These are phyloP conservation scores for Diversispora epigaea DNA, from an alignment of 192 early-diverging fungal species.

Conservation along the genomic window DNA sequence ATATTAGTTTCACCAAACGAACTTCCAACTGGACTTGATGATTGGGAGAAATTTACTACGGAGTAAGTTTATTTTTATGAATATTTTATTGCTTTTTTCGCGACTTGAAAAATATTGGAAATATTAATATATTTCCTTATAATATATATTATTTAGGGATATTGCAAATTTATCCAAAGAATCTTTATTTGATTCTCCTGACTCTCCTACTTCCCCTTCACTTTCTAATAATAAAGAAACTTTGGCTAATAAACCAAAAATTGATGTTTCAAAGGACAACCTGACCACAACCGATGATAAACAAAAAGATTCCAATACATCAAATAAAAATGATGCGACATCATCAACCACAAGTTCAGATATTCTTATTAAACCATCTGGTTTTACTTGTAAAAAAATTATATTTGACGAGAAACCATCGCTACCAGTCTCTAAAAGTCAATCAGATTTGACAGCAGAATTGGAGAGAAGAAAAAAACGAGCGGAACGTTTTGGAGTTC, in stretches of 20 bases:
- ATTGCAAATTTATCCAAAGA: conserved; percentile 12
- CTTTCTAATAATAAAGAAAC: background rate
- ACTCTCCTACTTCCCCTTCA: conserved; percentile 16
- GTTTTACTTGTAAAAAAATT: conserved; percentile 22
- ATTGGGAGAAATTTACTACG: conserved; percentile 44
- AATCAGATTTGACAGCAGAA: conserved; percentile 39
- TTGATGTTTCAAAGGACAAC: background rate
- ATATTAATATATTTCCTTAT: background rate
- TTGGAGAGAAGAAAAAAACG: conserved; percentile 48
- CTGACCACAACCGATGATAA: background rate
- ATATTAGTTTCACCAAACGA: conserved; percentile 17
- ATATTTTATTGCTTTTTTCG: background rate
- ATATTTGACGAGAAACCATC: conserved; percentile 13
- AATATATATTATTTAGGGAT: background rate
- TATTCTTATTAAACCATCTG: conserved; percentile 8
- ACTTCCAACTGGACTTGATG: conserved; percentile 38
- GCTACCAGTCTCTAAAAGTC: background rate
- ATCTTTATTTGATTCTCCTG: background rate
- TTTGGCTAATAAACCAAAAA: conserved; percentile 1
- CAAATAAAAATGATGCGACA: conserved; percentile 1
- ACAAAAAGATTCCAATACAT: background rate
- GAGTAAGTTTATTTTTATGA: conserved; percentile 31
- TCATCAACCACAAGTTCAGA: conserved; percentile 2
- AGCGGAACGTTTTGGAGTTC: conserved; percentile 50
- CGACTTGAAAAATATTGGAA: background rate